Conservation (phyloP, 805 yeast genomes). For the Starmerella apicola region DNA sequence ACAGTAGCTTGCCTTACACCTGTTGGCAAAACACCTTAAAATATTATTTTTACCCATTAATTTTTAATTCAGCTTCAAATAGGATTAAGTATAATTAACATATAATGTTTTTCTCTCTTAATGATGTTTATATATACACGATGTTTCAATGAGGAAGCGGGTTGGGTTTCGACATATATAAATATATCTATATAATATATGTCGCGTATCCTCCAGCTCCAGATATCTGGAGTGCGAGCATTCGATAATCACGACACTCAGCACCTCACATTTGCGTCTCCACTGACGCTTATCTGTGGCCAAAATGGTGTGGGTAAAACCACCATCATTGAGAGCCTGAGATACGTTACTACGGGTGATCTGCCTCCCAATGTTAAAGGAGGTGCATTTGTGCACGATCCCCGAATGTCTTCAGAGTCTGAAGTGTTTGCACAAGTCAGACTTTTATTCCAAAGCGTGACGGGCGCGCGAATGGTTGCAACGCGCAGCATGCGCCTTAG, state of each 20-base stretch:
- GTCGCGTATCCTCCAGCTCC: conserved; percentile 34
- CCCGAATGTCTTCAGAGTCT: conserved; percentile 51
- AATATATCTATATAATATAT: too few relatives aligned
- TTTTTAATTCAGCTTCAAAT: too few relatives aligned
- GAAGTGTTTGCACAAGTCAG: conserved; percentile 84
- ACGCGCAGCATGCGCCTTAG: conserved; percentile 73
- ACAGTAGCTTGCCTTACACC: too few relatives aligned
- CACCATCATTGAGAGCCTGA: conserved; percentile 85
- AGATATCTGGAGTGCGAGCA: conserved; percentile 81
- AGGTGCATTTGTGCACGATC: conserved; percentile 94
- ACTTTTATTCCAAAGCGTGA: conserved; percentile 64
- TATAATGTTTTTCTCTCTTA: too few relatives aligned
- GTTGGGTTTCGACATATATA: too few relatives aligned
- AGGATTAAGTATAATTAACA: too few relatives aligned
- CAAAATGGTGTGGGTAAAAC: conserved; percentile 95
- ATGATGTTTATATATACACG: too few relatives aligned
- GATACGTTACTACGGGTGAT: conserved; percentile 91
- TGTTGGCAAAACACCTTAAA: too few relatives aligned
- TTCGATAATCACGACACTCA: conserved; percentile 78
- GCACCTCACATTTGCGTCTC: conserved; percentile 77
- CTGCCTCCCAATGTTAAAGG: conserved; percentile 92
- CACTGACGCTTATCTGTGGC: conserved; percentile 88
- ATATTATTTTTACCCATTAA: too few relatives aligned
- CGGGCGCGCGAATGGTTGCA: conserved; percentile 61
- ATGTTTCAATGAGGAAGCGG: too few relatives aligned